phyloP scores from a whole-genome alignment of 139 green algal species.

The Deuterostichococcus epilithicus region DNA sequence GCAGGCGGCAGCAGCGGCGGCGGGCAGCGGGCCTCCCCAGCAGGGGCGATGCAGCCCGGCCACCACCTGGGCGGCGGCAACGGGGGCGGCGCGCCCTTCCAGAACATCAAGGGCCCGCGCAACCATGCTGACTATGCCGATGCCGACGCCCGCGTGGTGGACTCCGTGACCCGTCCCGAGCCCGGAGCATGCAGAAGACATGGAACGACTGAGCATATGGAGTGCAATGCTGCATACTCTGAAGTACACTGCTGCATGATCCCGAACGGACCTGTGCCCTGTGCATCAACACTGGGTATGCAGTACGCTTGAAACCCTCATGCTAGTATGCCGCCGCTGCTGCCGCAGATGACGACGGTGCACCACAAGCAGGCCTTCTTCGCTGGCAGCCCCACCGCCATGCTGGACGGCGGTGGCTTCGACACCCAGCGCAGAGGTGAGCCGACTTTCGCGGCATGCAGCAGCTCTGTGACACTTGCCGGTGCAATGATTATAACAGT shows the following conservation, averaged over 20 bases:
- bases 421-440: neutral
- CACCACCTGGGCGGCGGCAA: slow-evolving; percentile 27
- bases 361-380: slow-evolving; percentile 34
- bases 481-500: too few relatives aligned
- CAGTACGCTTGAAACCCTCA: too few relatives aligned
- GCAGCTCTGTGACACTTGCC: too few relatives aligned
- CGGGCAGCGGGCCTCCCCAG: neutral
- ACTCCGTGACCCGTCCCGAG: too few relatives aligned
- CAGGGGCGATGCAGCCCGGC: slow-evolving; percentile 30
- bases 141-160: too few relatives aligned
- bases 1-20: too few relatives aligned
- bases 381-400: neutral
- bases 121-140: neutral
- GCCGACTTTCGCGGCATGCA: neutral
- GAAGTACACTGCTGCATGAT: slow-evolving; percentile 7
- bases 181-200: too few relatives aligned
- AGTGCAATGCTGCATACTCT: too few relatives aligned
- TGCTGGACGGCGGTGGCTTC: too few relatives aligned
- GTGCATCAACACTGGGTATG: neutral
- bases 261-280: neutral
- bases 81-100: neutral
- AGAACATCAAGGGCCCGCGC: neutral
- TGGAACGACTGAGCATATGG: too few relatives aligned
- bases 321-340: neutral
- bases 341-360: slow-evolving; percentile 31